These are phyloP conservation scores for Xylariaceae sp. DNA, from an alignment of 2,329 filamentous ascomycete genomes.

Conservation along the genomic window DNA sequence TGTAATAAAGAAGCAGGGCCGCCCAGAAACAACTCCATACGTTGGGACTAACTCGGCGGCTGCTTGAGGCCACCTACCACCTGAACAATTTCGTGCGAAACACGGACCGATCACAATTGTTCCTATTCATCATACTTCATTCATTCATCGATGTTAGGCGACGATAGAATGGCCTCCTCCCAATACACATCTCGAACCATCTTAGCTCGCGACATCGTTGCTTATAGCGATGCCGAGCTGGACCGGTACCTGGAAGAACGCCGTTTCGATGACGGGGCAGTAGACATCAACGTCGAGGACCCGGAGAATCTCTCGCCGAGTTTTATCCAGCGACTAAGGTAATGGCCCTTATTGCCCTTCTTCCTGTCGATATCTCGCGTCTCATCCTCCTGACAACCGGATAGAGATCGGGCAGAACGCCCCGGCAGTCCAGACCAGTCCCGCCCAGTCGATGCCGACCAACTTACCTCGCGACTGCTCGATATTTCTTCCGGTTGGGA, in stretches of 20 bases:
- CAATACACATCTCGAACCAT: background rate
- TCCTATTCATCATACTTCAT: no score
- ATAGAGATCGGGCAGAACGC: background rate
- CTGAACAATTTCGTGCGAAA: no score
- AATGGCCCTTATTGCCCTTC: background rate
- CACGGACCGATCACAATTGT: no score
- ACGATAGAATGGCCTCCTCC: background rate
- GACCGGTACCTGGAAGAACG: slow-evolving; percentile 3
- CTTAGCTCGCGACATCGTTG: slow-evolving; percentile 1
- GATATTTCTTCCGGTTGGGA: background rate
- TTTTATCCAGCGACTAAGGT: slow-evolving; percentile 13
- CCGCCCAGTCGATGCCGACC: background rate
- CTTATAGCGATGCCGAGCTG: slow-evolving; percentile 4
- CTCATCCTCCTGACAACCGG: background rate
- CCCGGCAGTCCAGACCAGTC: background rate
- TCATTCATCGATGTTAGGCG: no score
- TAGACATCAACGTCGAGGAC: slow-evolving; percentile 1
- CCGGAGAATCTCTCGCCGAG: slow-evolving; percentile 8
- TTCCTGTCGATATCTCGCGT: no score
- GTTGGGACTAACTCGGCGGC: no score
- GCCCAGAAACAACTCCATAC: no score
- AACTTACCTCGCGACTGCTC: slow-evolving; percentile 1
- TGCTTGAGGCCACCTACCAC: no score
- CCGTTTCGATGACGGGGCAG: background rate
- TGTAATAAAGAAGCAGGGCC: no score